Evolutionary conservation across 2,329 filamentous ascomycete genomes (phyloP).

Genomic region (Furcasterigmium sp.): DNA sequence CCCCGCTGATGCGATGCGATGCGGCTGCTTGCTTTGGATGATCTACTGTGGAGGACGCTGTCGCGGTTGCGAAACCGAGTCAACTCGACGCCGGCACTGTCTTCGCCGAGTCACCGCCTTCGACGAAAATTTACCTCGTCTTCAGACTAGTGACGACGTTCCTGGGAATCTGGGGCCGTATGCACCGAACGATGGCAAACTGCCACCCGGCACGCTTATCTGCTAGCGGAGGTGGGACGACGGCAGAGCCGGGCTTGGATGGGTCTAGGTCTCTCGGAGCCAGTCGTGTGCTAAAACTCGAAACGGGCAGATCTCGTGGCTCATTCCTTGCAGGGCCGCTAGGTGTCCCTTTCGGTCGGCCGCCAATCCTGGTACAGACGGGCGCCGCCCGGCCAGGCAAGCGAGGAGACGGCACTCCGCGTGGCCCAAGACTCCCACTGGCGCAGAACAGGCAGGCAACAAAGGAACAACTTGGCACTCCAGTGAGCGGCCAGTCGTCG

Average conservation of each 20-base stretch:
- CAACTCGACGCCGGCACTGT: no score
- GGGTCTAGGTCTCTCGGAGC: not conserved
- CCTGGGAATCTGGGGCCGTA: no score
- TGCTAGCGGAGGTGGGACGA: slow-evolving; percentile 1
- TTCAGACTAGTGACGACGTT: no score
- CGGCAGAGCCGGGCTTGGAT: slow-evolving; percentile 1
- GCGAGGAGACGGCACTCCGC: no score
- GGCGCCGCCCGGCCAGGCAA: no score
- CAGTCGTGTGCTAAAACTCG: slow-evolving; percentile 5
- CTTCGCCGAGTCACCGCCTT: no score
- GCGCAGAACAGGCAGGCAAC: no score
- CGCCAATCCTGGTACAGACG: slow-evolving; percentile 4
- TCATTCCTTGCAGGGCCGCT: slow-evolving; percentile 13
- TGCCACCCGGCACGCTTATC: not conserved
- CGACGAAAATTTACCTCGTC: no score
- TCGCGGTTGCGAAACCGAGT: no score
- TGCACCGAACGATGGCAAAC: not conserved
- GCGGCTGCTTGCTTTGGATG: not conserved
- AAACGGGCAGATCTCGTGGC: slow-evolving; percentile 16
- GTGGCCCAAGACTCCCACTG: no score
- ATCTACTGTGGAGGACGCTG: not conserved
- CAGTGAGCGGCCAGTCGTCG: no score
- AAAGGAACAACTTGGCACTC: no score
- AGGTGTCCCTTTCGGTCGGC: slow-evolving; percentile 11
- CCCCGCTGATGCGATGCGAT: slow-evolving; percentile 1